phyloP scores from a whole-genome alignment of 345 rosid genomes.

The Camelina hispida region DNA sequence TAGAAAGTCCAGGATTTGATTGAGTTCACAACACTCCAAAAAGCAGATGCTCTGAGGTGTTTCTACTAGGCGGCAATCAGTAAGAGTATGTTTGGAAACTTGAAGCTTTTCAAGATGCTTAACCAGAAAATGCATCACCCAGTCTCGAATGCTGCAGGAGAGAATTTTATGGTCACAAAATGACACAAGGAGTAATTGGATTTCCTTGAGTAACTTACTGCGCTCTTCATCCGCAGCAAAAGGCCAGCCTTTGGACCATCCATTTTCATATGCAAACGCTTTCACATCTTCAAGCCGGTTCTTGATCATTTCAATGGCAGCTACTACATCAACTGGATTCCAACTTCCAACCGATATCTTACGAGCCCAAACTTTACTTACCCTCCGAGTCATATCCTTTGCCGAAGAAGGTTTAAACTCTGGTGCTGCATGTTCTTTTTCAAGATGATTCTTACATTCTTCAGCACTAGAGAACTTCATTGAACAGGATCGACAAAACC shows the following conservation, averaged over 20 bases:
- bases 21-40: slow-evolving; percentile 5
- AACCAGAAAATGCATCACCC: not conserved
- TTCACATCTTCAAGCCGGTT: slow-evolving; percentile 8
- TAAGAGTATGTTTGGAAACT: slow-evolving; percentile 11
- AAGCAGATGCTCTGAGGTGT: slow-evolving; percentile 28
- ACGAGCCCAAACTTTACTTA: slow-evolving; percentile 12
- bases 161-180: slow-evolving; percentile 1
- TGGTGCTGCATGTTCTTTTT: not conserved
- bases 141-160: slow-evolving; percentile 11
- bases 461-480: not conserved
- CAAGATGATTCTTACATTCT: slow-evolving; percentile 22
- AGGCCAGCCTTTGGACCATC: slow-evolving; percentile 32
- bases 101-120: not conserved
- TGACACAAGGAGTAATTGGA: slow-evolving; percentile 1
- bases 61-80: not conserved
- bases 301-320: slow-evolving; percentile 24
- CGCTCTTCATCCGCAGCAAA: slow-evolving; percentile 5
- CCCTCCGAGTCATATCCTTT: no score
- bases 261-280: slow-evolving; percentile 20
- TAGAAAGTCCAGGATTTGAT: slow-evolving; percentile 10
- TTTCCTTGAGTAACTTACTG: slow-evolving; percentile 20
- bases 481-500: slow-evolving; percentile 18
- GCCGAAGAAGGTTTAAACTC: not conserved
- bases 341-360: slow-evolving; percentile 6
- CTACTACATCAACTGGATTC: slow-evolving; percentile 19